Evolutionary conservation across 345 rosid species (phyloP), one percentile per base, ranked within the genome.

Genomic region (Hypericum perforatum): DNA sequence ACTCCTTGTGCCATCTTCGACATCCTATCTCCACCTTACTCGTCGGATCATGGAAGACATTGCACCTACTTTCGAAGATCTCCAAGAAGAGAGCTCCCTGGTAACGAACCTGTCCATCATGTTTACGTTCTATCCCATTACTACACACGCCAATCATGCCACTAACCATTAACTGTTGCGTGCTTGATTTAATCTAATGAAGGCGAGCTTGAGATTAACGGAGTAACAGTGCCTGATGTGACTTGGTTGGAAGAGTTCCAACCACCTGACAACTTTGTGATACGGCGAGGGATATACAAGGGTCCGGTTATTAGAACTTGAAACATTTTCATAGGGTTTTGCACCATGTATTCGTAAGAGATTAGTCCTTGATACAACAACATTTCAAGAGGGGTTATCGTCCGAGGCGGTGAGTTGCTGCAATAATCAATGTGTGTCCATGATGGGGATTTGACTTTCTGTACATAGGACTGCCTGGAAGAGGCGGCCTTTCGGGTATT

Each of bases 231-330:
- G 11, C 70, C 83, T 0, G 76, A 77, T 11, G 75, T 81, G 42
- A 63, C 83, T 7, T 88, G 96, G 96, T 73, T 87, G 46, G 94
- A 83, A 79, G 94, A 92, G 63, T 82, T 63, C 71, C 89, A 69
- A 74, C 89, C 79, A 37, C 86, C 95, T 5, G 98, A 87, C 70
- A 72, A 82, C 76, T 79, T 82, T 66, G 80, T 83, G 68, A 88
- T 81, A 38, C 60, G 68, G 58, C 73, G 92, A 73, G 79, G 85
- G 55, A 49, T 29, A 15, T 91, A 86, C 70, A 78, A 53, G 65
- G 98, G 95, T 61, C 95, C 89, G 36, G 78, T 67, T 29, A 87
- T 91, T 76, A 79, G 80, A 77, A 76, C 68, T 62, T 82, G 78
- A 79, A 63, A 66, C 41, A 52, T 8, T n/a, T n/a, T 10, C 49